phyloP scores from a whole-genome alignment of 805 yeast genomes.

The Ogataea corticis region DNA sequence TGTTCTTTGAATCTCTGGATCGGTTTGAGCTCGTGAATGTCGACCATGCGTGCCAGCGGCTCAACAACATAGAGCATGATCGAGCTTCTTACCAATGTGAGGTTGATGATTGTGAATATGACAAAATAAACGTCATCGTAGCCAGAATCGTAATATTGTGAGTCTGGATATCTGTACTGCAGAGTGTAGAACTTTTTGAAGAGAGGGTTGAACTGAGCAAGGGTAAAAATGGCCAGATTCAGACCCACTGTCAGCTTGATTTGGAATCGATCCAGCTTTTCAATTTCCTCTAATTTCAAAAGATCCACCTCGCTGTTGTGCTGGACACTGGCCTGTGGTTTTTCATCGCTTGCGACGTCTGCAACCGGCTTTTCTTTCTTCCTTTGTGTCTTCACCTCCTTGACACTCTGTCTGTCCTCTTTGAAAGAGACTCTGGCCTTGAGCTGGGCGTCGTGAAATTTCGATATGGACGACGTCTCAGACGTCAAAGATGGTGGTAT shows the following conservation, averaged over 20 bases:
- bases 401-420: background rate
- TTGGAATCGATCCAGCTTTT: constrained; percentile 21
- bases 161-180: constrained; percentile 38
- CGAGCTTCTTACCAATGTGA: constrained; percentile 60
- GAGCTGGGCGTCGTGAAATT: constrained; percentile 8
- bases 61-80: constrained; percentile 56
- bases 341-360: no score
- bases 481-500: constrained; percentile 1
- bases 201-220: constrained; percentile 26
- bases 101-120: constrained; percentile 51
- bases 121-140: constrained; percentile 55
- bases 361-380: background rate
- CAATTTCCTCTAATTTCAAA: constrained; percentile 10
- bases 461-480: constrained; percentile 11
- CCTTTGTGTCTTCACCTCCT: background rate
- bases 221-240: constrained; percentile 15
- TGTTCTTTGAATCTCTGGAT: constrained; percentile 80
- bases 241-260: constrained; percentile 21
- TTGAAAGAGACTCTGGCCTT: constrained; percentile 9
- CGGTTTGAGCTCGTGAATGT: constrained; percentile 51
- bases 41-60: constrained; percentile 52
- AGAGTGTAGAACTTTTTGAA: constrained; percentile 40
- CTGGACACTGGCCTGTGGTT: background rate
- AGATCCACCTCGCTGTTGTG: constrained; percentile 3
- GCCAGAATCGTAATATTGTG: constrained; percentile 53